Base-by-base conservation (phyloP, 225 moss, liverwort and hornwort genomes). In the Ulota crispa region DNA sequence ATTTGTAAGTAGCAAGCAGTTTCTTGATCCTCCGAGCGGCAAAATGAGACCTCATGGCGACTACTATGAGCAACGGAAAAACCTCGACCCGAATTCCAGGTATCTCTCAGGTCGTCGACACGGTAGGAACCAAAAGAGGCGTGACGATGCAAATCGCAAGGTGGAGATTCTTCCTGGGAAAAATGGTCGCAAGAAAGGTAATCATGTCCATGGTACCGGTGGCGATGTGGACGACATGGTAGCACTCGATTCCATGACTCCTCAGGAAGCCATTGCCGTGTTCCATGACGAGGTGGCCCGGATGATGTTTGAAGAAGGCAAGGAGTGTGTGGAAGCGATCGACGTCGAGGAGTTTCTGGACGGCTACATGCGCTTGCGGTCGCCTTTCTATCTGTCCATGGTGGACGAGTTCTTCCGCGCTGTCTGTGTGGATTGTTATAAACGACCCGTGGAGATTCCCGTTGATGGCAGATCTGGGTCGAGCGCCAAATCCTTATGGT, bases 221-320 rank as follows among this genome's bases (percentile, higher is more conserved):
- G 64, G 64, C 28, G 43, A 54, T 13, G 1, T 52, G 34, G 68
- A 78, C 52, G 65, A 72, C 0, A 76, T 65, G 30, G 65, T 88
- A 16, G 77, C 90, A 34, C 73, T 90, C 20, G 86, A 86, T 27
- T 86, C 88, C 27, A 77, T 88, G 72, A 80, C 84, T 24, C 88
- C 88, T 2, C 86, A 90, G 60, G 80, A 90, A 63, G 90, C 88
- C 6, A 77, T 86, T 30, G 90, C 90, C 1, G 86, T 90, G 57
- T 90, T 90, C 64, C 90, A 90, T 16, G 90, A 90, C 70, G 90
- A 90, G 39, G 90, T 90, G 43, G 90, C 90, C 50, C 87, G 87
- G 9, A 87, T 89, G 89, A 75, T 90, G 86, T n/a, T 74, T 30
- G 86, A 86, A 27, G 88, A 90, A 68, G 86, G 88, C 12, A 73